phyloP scores from a whole-genome alignment of 768 basidiomycete species.

The Calocybe cyanea region DNA sequence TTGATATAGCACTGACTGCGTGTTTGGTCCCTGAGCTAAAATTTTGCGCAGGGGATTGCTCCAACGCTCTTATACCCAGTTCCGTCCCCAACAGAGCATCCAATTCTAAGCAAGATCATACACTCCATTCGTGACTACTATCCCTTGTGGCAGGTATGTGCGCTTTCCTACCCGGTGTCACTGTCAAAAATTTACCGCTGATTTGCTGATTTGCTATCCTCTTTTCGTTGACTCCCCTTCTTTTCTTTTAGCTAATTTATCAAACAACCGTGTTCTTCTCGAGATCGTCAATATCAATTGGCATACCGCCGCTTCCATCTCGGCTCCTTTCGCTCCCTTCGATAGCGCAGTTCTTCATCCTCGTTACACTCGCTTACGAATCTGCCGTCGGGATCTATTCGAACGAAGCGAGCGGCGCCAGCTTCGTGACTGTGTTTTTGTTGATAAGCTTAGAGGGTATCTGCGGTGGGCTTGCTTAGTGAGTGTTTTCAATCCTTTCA shows the following conservation, averaged over 20 bases:
- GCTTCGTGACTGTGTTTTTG: conserved; percentile 58
- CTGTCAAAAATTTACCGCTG: too few relatives aligned
- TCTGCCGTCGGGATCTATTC: conserved; percentile 56
- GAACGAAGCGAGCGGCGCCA: conserved; percentile 33
- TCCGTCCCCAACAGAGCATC: conserved; percentile 55
- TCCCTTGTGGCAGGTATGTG: conserved; percentile 92
- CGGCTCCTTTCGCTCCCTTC: conserved; percentile 63
- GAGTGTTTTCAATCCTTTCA: conserved; percentile 32
- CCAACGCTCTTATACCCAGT: conserved; percentile 89
- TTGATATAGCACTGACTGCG: not conserved
- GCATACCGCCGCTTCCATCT: conserved; percentile 66
- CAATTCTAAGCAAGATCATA: conserved; percentile 72
- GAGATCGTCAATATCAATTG: conserved; percentile 74
- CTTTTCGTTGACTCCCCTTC: not conserved
- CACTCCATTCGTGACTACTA: conserved; percentile 89
- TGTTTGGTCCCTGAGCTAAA: not conserved
- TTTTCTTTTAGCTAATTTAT: conserved; percentile 49
- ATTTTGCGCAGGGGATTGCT: conserved; percentile 62
- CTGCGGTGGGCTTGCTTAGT: conserved; percentile 94
- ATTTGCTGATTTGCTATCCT: conserved; percentile 13
- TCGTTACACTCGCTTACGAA: conserved; percentile 54
- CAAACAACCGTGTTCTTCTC: conserved; percentile 69
- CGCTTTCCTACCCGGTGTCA: too few relatives aligned
- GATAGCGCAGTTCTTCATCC: conserved; percentile 56
- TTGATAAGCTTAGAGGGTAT: too few relatives aligned